Conservation (phyloP, 2,329 filamentous ascomycete species). For the Botrytis porri region DNA sequence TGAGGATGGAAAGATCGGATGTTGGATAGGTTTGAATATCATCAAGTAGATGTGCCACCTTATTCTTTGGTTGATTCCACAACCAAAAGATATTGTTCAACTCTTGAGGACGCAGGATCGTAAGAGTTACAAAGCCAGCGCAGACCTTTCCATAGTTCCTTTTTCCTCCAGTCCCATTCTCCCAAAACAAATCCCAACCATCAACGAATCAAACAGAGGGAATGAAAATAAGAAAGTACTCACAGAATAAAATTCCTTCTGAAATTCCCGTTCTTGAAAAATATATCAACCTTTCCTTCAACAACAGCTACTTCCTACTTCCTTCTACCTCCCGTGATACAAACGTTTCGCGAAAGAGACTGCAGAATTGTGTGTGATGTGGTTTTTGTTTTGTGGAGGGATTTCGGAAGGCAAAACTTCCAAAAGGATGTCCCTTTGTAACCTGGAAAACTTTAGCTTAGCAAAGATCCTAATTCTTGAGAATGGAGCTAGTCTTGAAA, state of each 20-base stretch:
- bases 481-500: background rate
- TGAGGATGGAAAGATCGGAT: slow-evolving; percentile 18
- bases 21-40: slow-evolving; percentile 16
- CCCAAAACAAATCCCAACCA: background rate
- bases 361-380: slow-evolving; percentile 29
- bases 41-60: slow-evolving; percentile 27
- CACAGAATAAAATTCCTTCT: slow-evolving; percentile 11
- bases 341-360: slow-evolving; percentile 29
- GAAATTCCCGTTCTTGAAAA: slow-evolving; percentile 25
- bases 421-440: slow-evolving; percentile 13
- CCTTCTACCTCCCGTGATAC: slow-evolving; percentile 37
- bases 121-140: background rate
- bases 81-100: background rate
- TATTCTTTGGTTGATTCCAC: slow-evolving; percentile 11
- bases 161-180: background rate
- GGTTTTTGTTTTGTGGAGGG: slow-evolving; percentile 16
- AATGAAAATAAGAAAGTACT: background rate
- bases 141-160: background rate
- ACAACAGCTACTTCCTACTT: slow-evolving; percentile 35
- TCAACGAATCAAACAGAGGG: background rate
- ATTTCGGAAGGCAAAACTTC: slow-evolving; percentile 17
- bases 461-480: slow-evolving; percentile 1
- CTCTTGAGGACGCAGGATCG: background rate
- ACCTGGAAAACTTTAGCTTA: slow-evolving; percentile 12
- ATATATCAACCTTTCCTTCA: slow-evolving; percentile 31